Evolutionary conservation across 139 green algal genomes (phyloP).

Genomic region (Chlorella sp.): DNA sequence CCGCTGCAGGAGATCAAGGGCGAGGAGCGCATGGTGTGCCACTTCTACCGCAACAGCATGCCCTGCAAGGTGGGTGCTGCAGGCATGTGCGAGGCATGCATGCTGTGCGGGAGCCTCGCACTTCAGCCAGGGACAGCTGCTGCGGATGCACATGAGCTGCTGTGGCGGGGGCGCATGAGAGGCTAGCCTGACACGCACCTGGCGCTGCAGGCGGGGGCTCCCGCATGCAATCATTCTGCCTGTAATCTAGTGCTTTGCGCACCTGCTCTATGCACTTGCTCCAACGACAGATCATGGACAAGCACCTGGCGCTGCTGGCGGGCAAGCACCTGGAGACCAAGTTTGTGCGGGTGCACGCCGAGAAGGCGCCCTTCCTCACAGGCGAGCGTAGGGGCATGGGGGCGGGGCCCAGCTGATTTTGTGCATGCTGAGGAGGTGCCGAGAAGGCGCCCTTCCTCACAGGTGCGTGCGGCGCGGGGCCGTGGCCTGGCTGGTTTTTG

Average conservation of each 20-base stretch:
- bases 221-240: no score
- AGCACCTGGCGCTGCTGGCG: conserved; percentile 44
- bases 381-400: background rate
- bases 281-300: conserved; percentile 35
- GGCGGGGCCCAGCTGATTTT: background rate
- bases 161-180: no score
- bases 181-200: no score
- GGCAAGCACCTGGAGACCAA: conserved; percentile 82
- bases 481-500: background rate
- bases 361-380: conserved; percentile 95
- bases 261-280: no score
- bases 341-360: conserved; percentile 93
- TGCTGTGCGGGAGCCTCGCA: no score
- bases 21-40: conserved; percentile 89
- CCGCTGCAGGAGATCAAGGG: conserved; percentile 86
- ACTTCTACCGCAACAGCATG: conserved; percentile 90
- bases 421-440: background rate
- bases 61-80: conserved; percentile 85
- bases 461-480: background rate
- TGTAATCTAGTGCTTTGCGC: background rate
- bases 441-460: conserved; percentile 83
- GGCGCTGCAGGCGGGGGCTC: no score
- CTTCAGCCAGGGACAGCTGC: no score
- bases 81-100: background rate
- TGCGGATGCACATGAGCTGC: no score